Evolutionary conservation across 2,329 filamentous ascomycete species (phyloP).

Genomic region (Fusarium vanettenii): DNA sequence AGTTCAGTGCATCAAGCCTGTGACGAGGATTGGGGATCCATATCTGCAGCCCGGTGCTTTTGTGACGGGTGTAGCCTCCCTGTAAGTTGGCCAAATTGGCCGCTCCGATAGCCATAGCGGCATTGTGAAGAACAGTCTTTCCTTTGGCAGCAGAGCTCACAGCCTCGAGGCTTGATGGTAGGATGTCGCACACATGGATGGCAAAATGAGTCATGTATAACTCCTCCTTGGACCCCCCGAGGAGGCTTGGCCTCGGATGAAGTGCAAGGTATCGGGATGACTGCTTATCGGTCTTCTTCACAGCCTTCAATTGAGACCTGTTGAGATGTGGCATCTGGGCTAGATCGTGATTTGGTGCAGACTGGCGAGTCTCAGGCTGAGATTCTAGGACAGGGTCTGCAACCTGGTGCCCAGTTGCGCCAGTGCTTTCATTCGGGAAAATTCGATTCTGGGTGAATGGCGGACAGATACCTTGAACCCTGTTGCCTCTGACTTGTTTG

Average conservation of each 20-base stretch:
- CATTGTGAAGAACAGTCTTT: background rate
- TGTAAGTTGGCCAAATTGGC: background rate
- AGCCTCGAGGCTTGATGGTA: background rate
- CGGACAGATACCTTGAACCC: fast-evolving
- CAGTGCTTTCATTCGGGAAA: background rate
- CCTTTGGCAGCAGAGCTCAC: background rate
- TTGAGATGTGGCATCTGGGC: background rate
- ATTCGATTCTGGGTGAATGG: background rate
- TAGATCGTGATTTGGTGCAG: background rate
- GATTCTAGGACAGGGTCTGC: background rate
- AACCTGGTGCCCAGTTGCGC: background rate
- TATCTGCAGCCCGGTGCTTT: background rate
- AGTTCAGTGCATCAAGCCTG: background rate
- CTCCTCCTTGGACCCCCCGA: background rate
- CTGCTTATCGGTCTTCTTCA: fast-evolving
- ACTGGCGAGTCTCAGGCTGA: background rate
- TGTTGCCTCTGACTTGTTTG: background rate
- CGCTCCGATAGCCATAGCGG: background rate
- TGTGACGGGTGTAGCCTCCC: background rate
- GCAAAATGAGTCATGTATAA: background rate
- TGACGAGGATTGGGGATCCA: background rate
- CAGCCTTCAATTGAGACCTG: background rate
- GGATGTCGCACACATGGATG: background rate
- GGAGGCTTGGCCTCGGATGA: background rate
- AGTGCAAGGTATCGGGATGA: background rate